Percentiles rank a stretch among this genome's conserved stretches.
phyloP scores from a whole-genome alignment of 2,329 filamentous ascomycete genomes.

The Colletotrichum spinosum region DNA sequence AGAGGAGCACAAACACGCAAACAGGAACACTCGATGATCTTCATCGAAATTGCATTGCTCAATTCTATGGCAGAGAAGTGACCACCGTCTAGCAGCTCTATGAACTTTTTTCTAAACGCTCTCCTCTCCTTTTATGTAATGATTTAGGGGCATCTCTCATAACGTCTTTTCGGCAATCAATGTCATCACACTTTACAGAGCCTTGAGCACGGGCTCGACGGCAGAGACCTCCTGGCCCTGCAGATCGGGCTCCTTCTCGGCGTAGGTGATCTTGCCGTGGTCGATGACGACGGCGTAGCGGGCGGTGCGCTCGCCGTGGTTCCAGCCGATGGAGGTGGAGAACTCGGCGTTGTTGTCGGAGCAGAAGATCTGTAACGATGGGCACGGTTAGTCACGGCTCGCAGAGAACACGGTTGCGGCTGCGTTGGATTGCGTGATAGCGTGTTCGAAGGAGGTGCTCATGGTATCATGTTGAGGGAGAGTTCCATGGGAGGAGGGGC shows the following conservation, averaged over 20 bases:
- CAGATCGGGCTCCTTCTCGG: constrained; percentile 74
- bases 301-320: constrained; percentile 77
- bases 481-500: constrained; percentile 8
- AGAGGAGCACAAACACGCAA: background rate
- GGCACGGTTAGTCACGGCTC: constrained; percentile 14
- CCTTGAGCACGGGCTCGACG: constrained; percentile 66
- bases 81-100: constrained; percentile 11
- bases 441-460: background rate
- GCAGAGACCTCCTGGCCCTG: constrained; percentile 61
- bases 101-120: constrained; percentile 21
- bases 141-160: constrained; percentile 14
- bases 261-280: constrained; percentile 85
- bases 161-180: background rate
- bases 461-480: constrained; percentile 21
- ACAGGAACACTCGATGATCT: background rate
- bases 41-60: constrained; percentile 22
- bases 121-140: constrained; percentile 8
- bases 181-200: constrained; percentile 51
- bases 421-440: constrained; percentile 9
- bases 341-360: constrained; percentile 77
- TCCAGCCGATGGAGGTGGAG: constrained; percentile 83
- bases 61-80: constrained; percentile 17
- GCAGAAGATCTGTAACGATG: constrained; percentile 73
- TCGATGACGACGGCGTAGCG: constrained; percentile 86
- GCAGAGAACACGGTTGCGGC: constrained; percentile 1